phyloP scores from a whole-genome alignment of 176 grass and related monocot genomes.

The Carex pumila region DNA sequence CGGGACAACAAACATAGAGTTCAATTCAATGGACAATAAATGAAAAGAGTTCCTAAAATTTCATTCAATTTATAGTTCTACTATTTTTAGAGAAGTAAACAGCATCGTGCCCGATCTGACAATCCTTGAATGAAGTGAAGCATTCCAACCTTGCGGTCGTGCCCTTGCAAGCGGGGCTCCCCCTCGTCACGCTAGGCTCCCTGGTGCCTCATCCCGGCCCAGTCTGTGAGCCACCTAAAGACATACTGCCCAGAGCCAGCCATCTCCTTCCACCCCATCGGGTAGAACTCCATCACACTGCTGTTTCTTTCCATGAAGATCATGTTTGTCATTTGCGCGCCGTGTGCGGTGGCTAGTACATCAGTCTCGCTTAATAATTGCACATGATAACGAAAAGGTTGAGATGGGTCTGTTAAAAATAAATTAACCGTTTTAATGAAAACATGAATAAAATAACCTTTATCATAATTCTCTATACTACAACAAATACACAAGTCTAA shows the following conservation, averaged over 20 bases:
- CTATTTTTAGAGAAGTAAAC: slow-evolving; percentile 18
- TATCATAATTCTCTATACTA: too few species aligned
- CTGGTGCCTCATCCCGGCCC: slow-evolving; percentile 45
- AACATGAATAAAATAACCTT: too few species aligned
- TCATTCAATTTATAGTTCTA: too few species aligned
- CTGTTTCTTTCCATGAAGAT: slow-evolving; percentile 63
- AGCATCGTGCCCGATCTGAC: slow-evolving; percentile 39
- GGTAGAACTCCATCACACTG: slow-evolving; percentile 78
- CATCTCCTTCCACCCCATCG: slow-evolving; percentile 47
- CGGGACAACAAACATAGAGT: too few species aligned
- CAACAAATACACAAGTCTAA: too few species aligned
- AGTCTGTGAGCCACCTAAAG: slow-evolving; percentile 42
- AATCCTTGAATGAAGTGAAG: slow-evolving; percentile 27
- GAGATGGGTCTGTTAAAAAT: background rate
- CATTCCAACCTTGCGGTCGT: background rate
- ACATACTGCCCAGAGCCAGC: slow-evolving; percentile 46
- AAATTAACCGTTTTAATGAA: background rate
- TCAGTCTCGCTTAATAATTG: slow-evolving; percentile 48
- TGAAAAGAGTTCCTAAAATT: too few species aligned
- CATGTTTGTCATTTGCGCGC: slow-evolving; percentile 65
- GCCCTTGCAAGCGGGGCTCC: slow-evolving; percentile 18
- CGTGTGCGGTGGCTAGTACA: slow-evolving; percentile 47
- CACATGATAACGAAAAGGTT: slow-evolving; percentile 29
- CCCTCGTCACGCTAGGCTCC: slow-evolving; percentile 42
- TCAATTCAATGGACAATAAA: too few species aligned